These are phyloP conservation scores for Phytophthora syringae DNA, from an alignment of 352 stramenopile species.

Conservation along the genomic window DNA sequence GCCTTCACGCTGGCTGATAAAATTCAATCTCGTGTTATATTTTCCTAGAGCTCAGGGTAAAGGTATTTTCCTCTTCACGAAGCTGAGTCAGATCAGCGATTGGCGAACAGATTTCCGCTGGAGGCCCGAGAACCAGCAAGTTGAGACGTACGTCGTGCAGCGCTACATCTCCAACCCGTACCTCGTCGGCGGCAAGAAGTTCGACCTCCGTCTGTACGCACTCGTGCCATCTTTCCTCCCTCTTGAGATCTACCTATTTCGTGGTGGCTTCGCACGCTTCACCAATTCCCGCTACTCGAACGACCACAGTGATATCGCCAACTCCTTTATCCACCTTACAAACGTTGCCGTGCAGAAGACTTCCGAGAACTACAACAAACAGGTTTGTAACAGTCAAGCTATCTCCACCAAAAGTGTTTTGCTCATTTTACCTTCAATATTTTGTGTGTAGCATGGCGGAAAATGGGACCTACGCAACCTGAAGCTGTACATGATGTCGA, in stretches of 20 bases:
- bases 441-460: slow-evolving; percentile 70
- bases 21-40: too few species aligned
- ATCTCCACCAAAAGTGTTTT: background rate
- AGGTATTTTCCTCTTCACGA: slow-evolving; percentile 96
- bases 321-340: slow-evolving; percentile 94
- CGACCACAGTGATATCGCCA: slow-evolving; percentile 89
- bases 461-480: slow-evolving; percentile 94
- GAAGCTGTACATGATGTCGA: slow-evolving; percentile 92
- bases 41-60: slow-evolving; percentile 88
- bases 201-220: slow-evolving; percentile 94
- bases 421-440: too few species aligned
- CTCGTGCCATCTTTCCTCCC: slow-evolving; percentile 93
- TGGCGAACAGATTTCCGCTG: slow-evolving; percentile 92
- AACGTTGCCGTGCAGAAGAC: slow-evolving; percentile 97
- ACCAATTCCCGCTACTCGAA: slow-evolving; percentile 92
- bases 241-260: slow-evolving; percentile 93
- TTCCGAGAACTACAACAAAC: slow-evolving; percentile 93
- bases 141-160: slow-evolving; percentile 95
- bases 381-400: slow-evolving; percentile 22
- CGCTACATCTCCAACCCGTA: slow-evolving; percentile 95
- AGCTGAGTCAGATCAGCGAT: slow-evolving; percentile 93
- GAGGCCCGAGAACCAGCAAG: slow-evolving; percentile 78
- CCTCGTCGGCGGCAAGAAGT: slow-evolving; percentile 95
- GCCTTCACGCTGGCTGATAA: background rate
- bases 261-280: slow-evolving; percentile 92